These are phyloP conservation scores for Raffaelea albimanens DNA, from an alignment of 2,329 filamentous ascomycete genomes.

Conservation along the genomic window DNA sequence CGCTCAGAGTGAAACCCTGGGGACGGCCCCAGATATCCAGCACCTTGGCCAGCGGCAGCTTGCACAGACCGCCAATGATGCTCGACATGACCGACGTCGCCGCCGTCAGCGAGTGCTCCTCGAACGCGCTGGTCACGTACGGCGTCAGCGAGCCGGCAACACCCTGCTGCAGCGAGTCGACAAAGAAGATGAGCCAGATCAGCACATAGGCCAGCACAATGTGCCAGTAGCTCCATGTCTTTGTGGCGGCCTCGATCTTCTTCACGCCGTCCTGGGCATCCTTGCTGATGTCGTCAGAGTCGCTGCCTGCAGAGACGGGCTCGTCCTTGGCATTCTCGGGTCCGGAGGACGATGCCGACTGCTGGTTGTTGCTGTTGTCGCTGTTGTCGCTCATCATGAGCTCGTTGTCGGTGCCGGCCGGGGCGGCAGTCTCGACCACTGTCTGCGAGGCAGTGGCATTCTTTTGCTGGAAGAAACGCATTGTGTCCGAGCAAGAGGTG, in stretches of 20 bases:
- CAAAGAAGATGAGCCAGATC: slow-evolving; percentile 31
- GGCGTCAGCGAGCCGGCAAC: slow-evolving; percentile 30
- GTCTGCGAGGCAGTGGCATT: no score
- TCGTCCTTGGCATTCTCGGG: no score
- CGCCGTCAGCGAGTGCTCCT: slow-evolving; percentile 41
- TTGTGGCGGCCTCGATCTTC: slow-evolving; percentile 37
- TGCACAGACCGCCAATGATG: slow-evolving; percentile 48
- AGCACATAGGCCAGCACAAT: slow-evolving; percentile 22
- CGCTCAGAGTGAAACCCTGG: slow-evolving; percentile 48
- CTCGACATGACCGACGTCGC: slow-evolving; percentile 44
- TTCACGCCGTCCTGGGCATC: slow-evolving; percentile 34
- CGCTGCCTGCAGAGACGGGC: no score
- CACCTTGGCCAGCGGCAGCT: slow-evolving; percentile 57
- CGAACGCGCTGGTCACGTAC: slow-evolving; percentile 41
- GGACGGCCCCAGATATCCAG: slow-evolving; percentile 59
- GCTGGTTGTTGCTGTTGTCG: no score
- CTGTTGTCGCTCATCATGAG: no score
- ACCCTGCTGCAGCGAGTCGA: slow-evolving; percentile 26
- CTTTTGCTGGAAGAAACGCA: no score
- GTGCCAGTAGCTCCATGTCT: slow-evolving; percentile 29
- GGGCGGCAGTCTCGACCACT: no score
- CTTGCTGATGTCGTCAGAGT: no score
- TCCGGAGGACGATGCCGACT: no score
- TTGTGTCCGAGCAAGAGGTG: no score
- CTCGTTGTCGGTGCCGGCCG: no score